Evolutionary conservation across 768 basidiomycete genomes (phyloP).

Genomic region (Xerocomus potaroensis): DNA sequence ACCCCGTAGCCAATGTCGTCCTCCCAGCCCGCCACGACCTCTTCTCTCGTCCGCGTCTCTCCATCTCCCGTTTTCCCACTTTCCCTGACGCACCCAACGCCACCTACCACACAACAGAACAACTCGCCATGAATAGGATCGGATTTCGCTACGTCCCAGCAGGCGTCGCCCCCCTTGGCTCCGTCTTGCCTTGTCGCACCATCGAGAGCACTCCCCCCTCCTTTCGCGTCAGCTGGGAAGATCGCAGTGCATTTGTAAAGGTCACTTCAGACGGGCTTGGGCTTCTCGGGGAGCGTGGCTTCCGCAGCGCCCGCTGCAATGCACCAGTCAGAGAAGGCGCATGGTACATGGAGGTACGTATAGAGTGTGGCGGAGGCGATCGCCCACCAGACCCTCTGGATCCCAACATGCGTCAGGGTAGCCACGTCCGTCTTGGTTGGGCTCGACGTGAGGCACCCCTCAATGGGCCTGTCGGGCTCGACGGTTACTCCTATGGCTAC

Average conservation of each 20-base stretch:
- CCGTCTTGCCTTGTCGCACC: constrained; percentile 62
- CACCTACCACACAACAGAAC: constrained; percentile 62
- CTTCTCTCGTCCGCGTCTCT: constrained; percentile 63
- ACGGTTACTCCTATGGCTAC: constrained; percentile 89
- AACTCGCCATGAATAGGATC: constrained; percentile 67
- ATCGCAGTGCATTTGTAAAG: constrained; percentile 75
- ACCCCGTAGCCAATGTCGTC: constrained; percentile 42
- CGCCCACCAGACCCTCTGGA: constrained; percentile 38
- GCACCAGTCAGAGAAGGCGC: constrained; percentile 83
- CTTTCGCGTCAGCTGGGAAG: constrained; percentile 86
- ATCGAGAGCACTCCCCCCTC: constrained; percentile 73
- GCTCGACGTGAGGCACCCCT: constrained; percentile 89
- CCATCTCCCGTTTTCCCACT: constrained; percentile 68
- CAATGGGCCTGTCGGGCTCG: constrained; percentile 88
- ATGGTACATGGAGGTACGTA: constrained; percentile 92
- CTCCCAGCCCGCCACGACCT: constrained; percentile 67
- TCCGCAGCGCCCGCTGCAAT: constrained; percentile 86
- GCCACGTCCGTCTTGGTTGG: constrained; percentile 90
- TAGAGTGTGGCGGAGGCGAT: constrained; percentile 72
- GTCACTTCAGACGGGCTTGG: constrained; percentile 76
- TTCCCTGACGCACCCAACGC: constrained; percentile 58
- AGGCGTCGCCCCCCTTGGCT: constrained; percentile 60
- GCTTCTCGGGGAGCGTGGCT: constrained; percentile 81
- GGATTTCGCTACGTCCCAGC: constrained; percentile 80
- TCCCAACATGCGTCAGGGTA: constrained; percentile 52